phyloP scores from a whole-genome alignment of 2,329 filamentous ascomycete genomes.

The Fusarium sambucinum region DNA sequence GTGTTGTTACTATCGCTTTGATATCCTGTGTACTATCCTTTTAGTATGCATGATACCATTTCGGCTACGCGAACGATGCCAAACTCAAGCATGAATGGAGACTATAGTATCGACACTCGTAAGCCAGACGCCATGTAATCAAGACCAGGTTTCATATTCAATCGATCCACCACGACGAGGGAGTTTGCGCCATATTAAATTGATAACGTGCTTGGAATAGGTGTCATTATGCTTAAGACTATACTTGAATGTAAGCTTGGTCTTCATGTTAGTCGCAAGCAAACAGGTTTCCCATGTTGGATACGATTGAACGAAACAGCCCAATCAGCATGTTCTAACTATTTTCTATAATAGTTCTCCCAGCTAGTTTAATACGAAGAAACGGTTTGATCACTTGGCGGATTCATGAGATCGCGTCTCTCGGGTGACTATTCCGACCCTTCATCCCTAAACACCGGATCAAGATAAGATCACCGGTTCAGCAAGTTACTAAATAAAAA shows the following conservation, averaged over 20 bases:
- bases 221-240: not conserved
- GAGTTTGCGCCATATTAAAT: too few species aligned
- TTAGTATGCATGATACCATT: not conserved
- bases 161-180: not conserved
- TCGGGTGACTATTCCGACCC: not conserved
- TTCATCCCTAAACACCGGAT: not conserved
- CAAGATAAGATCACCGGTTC: not conserved
- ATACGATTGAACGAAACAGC: not conserved
- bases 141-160: not conserved
- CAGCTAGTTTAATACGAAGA: not conserved
- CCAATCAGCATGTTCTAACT: too few species aligned
- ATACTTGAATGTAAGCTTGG: not conserved
- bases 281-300: not conserved
- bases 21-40: too few species aligned
- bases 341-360: not conserved
- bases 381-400: not conserved
- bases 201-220: not conserved
- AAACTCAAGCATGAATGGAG: not conserved
- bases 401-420: not conserved
- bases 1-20: not conserved
- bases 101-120: not conserved
- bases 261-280: conserved; percentile 4
- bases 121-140: conserved; percentile 7
- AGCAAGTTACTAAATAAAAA: not conserved
- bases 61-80: too few species aligned